Evolutionary conservation across 78 protist species (phyloP).

Genomic region (Dictyostelium purpureum): DNA sequence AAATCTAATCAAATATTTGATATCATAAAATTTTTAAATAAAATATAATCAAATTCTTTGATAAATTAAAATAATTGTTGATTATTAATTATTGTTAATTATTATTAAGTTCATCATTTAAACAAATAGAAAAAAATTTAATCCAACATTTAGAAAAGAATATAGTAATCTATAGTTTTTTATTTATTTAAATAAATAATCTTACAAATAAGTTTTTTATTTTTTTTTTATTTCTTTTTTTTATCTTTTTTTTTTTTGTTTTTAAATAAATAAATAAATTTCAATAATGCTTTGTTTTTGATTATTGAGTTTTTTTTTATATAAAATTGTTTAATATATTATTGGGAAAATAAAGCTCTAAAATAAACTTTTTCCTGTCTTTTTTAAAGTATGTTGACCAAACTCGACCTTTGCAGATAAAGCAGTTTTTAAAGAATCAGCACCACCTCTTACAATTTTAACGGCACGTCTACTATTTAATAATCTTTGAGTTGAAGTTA

Average conservation of each 20-base stretch:
- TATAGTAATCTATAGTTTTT: too few relatives aligned
- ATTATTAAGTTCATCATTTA: too few relatives aligned
- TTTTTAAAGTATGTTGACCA: constrained; percentile 36
- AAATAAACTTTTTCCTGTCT: background rate
- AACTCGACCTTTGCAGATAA: constrained; percentile 16
- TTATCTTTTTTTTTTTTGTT: background rate
- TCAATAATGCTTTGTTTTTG: too few relatives aligned
- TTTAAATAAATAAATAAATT: too few relatives aligned
- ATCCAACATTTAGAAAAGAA: too few relatives aligned
- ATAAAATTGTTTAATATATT: background rate
- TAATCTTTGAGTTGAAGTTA: constrained; percentile 57
- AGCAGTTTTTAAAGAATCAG: constrained; percentile 53
- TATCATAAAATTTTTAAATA: too few relatives aligned
- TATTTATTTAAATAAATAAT: background rate
- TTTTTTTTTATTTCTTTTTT: too few relatives aligned
- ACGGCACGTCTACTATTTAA: constrained; percentile 20
- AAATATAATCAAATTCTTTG: too few relatives aligned
- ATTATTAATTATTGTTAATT: too few relatives aligned
- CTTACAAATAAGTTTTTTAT: background rate
- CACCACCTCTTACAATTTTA: constrained; percentile 48
- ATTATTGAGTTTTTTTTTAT: background rate
- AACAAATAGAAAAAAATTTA: too few relatives aligned
- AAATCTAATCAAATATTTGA: too few relatives aligned
- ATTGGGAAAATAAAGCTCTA: background rate
- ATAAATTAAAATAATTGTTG: too few relatives aligned